Conservation (phyloP, 2,329 filamentous ascomycete genomes). For the Apiospora marii region DNA sequence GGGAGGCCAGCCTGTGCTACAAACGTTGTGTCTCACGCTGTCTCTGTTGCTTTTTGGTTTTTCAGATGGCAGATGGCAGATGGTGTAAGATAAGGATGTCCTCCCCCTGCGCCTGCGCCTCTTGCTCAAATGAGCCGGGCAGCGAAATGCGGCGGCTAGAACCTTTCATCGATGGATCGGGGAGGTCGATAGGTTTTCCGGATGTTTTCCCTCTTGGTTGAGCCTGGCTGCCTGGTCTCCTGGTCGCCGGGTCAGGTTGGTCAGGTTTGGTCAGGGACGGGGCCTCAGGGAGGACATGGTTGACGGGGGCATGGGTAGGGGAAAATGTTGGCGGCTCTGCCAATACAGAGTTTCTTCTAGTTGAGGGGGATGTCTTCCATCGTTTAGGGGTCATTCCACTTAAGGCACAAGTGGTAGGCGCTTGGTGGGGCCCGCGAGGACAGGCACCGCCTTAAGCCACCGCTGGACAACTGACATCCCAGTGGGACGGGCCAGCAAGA, state of each 20-base stretch:
- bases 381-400: constrained; percentile 18
- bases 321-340: constrained; percentile 18
- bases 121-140: neutral
- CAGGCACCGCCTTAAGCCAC: constrained; percentile 1
- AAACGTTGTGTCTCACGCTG: constrained; percentile 2
- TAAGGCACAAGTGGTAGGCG: neutral
- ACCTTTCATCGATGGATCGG: neutral
- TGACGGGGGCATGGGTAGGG: neutral
- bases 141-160: constrained; percentile 3
- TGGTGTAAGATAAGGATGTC: neutral
- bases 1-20: neutral
- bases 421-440: neutral
- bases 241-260: constrained; percentile 13
- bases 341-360: neutral
- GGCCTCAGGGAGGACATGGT: neutral
- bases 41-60: neutral
- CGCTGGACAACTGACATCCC: constrained; percentile 11
- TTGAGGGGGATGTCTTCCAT: neutral
- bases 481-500: constrained; percentile 11
- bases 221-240: neutral
- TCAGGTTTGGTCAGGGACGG: constrained; percentile 10
- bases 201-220: neutral
- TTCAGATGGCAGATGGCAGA: constrained; percentile 9
- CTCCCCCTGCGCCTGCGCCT: neutral
- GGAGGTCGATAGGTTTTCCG: neutral